Conservation (phyloP, 495 filamentous ascomycete genomes). For the Penicillium malachiteum region DNA sequence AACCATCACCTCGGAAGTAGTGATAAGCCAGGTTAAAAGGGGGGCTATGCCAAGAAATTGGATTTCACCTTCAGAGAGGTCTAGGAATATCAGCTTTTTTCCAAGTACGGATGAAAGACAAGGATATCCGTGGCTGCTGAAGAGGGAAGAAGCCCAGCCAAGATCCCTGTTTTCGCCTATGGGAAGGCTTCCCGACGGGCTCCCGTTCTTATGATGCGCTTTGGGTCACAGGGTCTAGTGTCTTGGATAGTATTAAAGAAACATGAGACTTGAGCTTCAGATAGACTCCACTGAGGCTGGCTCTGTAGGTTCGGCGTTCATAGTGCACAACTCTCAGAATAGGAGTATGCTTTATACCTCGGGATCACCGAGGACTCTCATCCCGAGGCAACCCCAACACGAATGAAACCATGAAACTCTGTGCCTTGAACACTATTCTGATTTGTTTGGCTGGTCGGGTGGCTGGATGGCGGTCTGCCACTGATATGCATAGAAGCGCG, state of each 20-base stretch:
- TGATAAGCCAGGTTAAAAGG: background rate
- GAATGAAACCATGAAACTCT: background rate
- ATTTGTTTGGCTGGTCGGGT: slow-evolving; percentile 3
- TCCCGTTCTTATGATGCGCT: slow-evolving; percentile 12
- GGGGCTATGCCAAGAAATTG: background rate
- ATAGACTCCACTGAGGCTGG: background rate
- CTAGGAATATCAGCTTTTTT: background rate
- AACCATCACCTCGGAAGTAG: background rate
- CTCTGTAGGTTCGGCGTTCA: background rate
- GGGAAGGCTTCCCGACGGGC: slow-evolving; percentile 21
- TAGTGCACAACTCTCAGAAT: background rate
- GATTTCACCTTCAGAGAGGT: background rate
- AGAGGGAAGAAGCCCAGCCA: background rate
- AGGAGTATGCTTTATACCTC: background rate
- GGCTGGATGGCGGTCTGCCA: slow-evolving; percentile 20
- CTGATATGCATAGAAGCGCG: slow-evolving; percentile 35
- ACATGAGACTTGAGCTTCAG: background rate
- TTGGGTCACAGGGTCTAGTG: background rate
- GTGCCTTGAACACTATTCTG: background rate
- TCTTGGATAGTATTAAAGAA: background rate
- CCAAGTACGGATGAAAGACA: background rate
- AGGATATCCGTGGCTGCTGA: background rate
- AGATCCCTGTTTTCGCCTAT: slow-evolving; percentile 14
- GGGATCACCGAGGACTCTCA: background rate
- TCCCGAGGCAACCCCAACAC: background rate